Conservation (phyloP, 352 stramenopile species). For the Bremia lactucae region DNA sequence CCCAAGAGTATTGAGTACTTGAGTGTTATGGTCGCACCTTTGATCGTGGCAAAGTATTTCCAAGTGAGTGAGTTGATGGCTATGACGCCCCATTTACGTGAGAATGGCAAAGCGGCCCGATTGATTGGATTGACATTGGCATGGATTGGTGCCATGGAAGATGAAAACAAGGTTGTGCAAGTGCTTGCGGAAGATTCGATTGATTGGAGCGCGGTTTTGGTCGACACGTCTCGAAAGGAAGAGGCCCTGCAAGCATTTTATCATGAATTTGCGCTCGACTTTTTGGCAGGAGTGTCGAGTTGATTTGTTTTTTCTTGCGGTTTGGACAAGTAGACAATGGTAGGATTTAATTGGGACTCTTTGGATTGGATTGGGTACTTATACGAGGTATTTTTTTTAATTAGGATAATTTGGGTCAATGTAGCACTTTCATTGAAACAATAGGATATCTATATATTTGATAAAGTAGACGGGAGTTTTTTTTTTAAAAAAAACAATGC, state of each 20-base stretch:
- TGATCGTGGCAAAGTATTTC: slow-evolving; percentile 32
- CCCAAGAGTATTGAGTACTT: slow-evolving; percentile 61
- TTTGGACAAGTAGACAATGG: too few species aligned
- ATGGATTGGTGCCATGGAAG: slow-evolving; percentile 18
- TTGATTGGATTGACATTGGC: slow-evolving; percentile 41
- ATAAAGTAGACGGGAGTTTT: too few species aligned
- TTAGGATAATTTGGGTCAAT: too few species aligned
- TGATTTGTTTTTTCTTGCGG: too few species aligned
- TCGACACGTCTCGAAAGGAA: slow-evolving; percentile 28
- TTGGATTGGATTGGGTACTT: too few species aligned
- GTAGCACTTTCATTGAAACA: too few species aligned
- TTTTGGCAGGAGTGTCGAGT: slow-evolving; percentile 13
- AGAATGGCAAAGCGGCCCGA: slow-evolving; percentile 57
- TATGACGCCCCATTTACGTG: slow-evolving; percentile 34
- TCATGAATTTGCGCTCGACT: slow-evolving; percentile 31
- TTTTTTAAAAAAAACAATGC: too few species aligned
- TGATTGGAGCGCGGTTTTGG: slow-evolving; percentile 32
- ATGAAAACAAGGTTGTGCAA: slow-evolving; percentile 33
- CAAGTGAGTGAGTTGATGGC: slow-evolving; percentile 30
- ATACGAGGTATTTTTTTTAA: too few species aligned
- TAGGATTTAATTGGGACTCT: too few species aligned
- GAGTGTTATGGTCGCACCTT: slow-evolving; percentile 57
- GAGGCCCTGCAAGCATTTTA: slow-evolving; percentile 29
- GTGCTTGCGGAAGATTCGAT: slow-evolving; percentile 24
- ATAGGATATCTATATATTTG: too few species aligned